Evolutionary conservation across 371 early-diverging fungal genomes (phyloP), one percentile per base, ranked within the genome.

Genomic region (Lichtheimia hyalospora): DNA sequence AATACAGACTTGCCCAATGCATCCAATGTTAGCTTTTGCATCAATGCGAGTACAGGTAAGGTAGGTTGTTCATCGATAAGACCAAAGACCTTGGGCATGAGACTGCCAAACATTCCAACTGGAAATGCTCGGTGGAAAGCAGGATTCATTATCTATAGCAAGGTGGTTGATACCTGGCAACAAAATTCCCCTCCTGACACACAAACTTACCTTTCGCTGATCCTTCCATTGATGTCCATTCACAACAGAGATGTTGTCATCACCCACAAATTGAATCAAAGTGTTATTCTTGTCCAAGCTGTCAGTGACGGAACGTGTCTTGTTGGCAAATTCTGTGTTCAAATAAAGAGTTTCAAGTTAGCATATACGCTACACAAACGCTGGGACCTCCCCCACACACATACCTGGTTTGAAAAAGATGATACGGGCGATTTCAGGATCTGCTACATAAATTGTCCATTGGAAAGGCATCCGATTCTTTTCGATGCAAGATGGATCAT

Each of bases 211-310:
- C 60, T 62, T 70, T 28, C 78, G 66, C 15, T 75, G 73, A 3
- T 48, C 59, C 24, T 69, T 77, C 78, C 78, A 77, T 3, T 43
- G 52, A 3, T 74, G 54, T 42, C 75, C 78, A 50, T 77, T 74
- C 1, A 63, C 43, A 6, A 73, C 49, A 5, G 66, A 69, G 1
- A 78, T 54, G 27, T 69, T 75, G 5, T 61, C 63, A 10, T 28
- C 39, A 12, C 79, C 79, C 6, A 73, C 25, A 40, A 74, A 71
- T 4, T 58, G 49, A 8, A 55, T 23, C 7, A 66, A 15, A 15
- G 66, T 63, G 16, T 55, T 64, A 16, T 25, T 24, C 3, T 61
- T 34, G 4, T 57, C 55, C 5, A 66, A n/a, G 2, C n/a, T 25
- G 12, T 58, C 40, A 15, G 62, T 27, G 12, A 57, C 23, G 61